Evolutionary conservation across 352 stramenopile species (phyloP), one percentile per base, ranked within the genome.

Genomic region (Pythium plurisporium): DNA sequence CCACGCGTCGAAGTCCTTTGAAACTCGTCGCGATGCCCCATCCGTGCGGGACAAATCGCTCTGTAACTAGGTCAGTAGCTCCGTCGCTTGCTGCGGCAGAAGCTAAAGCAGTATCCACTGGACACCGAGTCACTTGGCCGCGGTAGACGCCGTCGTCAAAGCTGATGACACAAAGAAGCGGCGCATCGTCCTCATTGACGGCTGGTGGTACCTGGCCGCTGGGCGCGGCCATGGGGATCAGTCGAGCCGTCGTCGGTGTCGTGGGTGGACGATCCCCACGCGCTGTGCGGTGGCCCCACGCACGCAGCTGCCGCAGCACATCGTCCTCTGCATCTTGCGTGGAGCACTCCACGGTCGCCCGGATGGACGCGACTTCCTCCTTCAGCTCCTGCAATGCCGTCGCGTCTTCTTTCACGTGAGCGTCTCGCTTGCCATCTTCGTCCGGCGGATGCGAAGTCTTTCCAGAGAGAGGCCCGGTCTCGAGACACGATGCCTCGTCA

Each of bases 21-120:
- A 37, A 23, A 25, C 57, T 70, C 17, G 64, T 76, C 47, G 71
- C 61, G 19, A 84, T 68, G 17, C 77, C 77, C 41, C 66, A 70
- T 1, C 77, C 73, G 36, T 87, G 73, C 11, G 65, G 65, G 1
- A 69, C 42, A 17, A 62, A 45, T 20, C 31, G 49, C 29, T 45
- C 33, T 5, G 8, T 37, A n/a, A n/a, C n/a, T 20, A 20, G 14
- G 29, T 3, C 38, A 11, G 3, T 30, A 29, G 40, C 17, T 26
- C 7, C 15, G 27, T 30, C 19, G 26, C n/a, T n/a, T n/a, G n/a
- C n/a, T n/a, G 19, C 9, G 9, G 22, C 29, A 0, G n/a, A 23
- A 14, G 17, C 11, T n/a, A 33, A 7, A 8, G 42, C 1, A 10
- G 25, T n/a, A 20, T 48, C 52, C 8, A 52, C 11, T 17, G 27